A percentile compares a stretch with the other conserved stretches of the same genome.
Evolutionary conservation across 352 stramenopile genomes (phyloP).

Genomic region (Phytophthora pseudosyringae): DNA sequence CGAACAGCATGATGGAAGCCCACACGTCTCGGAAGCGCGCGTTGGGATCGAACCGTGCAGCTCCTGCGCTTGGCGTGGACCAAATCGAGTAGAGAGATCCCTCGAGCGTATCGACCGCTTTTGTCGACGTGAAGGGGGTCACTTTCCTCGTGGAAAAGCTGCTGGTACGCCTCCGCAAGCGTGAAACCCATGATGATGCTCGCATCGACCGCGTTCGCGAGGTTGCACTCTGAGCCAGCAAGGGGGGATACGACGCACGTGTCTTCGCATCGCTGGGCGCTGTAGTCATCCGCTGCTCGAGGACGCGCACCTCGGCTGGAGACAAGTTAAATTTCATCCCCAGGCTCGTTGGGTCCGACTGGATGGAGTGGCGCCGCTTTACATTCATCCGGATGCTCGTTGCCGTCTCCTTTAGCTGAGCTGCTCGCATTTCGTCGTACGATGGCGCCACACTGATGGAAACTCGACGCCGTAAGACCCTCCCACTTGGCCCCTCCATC

Average conservation of each 20-base stretch:
- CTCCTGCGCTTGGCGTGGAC: background rate
- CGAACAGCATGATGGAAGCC: slow-evolving; percentile 56
- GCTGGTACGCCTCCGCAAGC: slow-evolving; percentile 1
- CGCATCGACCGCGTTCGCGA: background rate
- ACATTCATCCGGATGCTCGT: background rate
- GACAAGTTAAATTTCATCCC: slow-evolving; percentile 31
- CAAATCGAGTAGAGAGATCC: slow-evolving; percentile 33
- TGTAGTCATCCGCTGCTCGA: slow-evolving; percentile 31
- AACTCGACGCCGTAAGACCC: slow-evolving; percentile 28
- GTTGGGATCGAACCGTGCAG: slow-evolving; percentile 28
- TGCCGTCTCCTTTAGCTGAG: slow-evolving; percentile 5
- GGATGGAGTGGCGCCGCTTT: slow-evolving; percentile 46
- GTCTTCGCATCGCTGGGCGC: slow-evolving; percentile 1
- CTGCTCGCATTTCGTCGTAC: slow-evolving; percentile 21
- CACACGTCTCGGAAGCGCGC: slow-evolving; percentile 55
- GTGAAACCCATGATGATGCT: slow-evolving; percentile 1
- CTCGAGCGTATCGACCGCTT: background rate
- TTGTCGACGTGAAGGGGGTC: slow-evolving; percentile 13
- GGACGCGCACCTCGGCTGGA: slow-evolving; percentile 26
- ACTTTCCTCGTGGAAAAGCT: slow-evolving; percentile 18
- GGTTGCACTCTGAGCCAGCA: slow-evolving; percentile 3
- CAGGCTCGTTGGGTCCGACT: slow-evolving; percentile 32
- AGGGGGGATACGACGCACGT: slow-evolving; percentile 4
- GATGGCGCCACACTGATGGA: slow-evolving; percentile 41
- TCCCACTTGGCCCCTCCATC: background rate